phyloP scores from a whole-genome alignment of 1,284 basidiomycete species.

The Cutaneotrichosporon spelunceum region DNA sequence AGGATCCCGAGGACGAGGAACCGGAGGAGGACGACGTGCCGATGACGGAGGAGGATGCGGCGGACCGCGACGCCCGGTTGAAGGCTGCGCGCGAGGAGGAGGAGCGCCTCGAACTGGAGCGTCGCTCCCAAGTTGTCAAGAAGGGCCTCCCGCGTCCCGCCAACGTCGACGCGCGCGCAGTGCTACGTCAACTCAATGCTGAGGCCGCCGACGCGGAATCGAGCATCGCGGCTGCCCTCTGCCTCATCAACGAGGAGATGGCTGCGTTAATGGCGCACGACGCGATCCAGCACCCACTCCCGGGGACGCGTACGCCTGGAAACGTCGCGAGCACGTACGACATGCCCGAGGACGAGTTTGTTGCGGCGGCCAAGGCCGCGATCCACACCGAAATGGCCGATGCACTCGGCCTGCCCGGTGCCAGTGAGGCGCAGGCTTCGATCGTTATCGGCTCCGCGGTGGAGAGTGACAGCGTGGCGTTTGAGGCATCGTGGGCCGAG shows the following conservation, averaged over 20 bases:
- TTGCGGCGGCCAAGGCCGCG: constrained; percentile 67
- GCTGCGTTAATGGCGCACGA: constrained; percentile 81
- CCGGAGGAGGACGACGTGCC: constrained; percentile 51
- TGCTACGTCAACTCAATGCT: constrained; percentile 53
- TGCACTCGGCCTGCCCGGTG: constrained; percentile 77
- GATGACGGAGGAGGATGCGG: constrained; percentile 76
- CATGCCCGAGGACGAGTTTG: constrained; percentile 70
- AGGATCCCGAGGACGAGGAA: constrained; percentile 74
- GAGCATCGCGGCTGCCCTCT: constrained; percentile 58
- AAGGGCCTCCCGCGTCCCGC: constrained; percentile 79
- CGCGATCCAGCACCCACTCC: constrained; percentile 79
- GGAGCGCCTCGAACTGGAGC: constrained; percentile 69
- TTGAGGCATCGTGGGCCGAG: constrained; percentile 64
- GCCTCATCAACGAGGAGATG: constrained; percentile 75
- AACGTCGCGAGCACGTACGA: constrained; percentile 69
- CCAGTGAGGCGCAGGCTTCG: constrained; percentile 71
- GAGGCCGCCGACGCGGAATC: constrained; percentile 56
- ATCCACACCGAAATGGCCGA: constrained; percentile 78
- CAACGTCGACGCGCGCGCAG: constrained; percentile 67
- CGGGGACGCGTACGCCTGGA: constrained; percentile 75
- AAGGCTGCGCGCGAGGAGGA: constrained; percentile 70
- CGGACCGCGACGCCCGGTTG: constrained; percentile 80
- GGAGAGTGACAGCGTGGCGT: constrained; percentile 60
- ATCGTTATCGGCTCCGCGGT: constrained; percentile 65
- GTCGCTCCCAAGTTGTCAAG: constrained; percentile 79